Conservation (phyloP, 768 basidiomycete genomes). For the Kwoniella heveanensis region DNA sequence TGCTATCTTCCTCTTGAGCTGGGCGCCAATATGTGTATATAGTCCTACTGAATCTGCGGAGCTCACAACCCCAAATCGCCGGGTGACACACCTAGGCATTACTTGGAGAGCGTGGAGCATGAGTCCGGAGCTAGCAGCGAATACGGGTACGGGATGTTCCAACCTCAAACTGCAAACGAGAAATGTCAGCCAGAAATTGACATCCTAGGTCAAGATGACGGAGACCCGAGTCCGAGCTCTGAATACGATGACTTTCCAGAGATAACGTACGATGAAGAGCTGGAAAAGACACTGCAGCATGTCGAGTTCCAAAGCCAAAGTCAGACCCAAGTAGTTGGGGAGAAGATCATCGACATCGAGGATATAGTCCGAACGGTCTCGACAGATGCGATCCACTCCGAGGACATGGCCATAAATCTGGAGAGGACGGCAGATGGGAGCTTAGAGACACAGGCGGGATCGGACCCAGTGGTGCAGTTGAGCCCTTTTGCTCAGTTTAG, state of each 20-base stretch:
- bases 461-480: not conserved
- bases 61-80: too few species aligned
- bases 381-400: not conserved
- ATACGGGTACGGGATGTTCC: too few species aligned
- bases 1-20: too few species aligned
- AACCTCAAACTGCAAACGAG: too few species aligned
- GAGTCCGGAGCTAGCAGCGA: too few species aligned
- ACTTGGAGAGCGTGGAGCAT: too few species aligned
- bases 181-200: too few species aligned
- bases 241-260: conserved; percentile 12
- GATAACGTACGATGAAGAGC: conserved; percentile 30
- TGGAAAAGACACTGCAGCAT: conserved; percentile 28
- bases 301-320: conserved; percentile 24
- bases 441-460: not conserved
- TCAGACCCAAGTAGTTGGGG: not conserved
- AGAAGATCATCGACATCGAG: conserved; percentile 22
- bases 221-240: too few species aligned
- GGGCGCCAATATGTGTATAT: too few species aligned
- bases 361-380: conserved; percentile 3
- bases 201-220: too few species aligned
- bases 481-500: conserved; percentile 58
- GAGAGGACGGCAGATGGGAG: not conserved
- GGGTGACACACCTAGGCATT: too few species aligned
- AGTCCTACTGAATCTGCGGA: too few species aligned
- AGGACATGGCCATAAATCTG: not conserved